These are phyloP conservation scores for Pyricularia grisea DNA, from an alignment of 2,329 filamentous ascomycete genomes.

Conservation along the genomic window DNA sequence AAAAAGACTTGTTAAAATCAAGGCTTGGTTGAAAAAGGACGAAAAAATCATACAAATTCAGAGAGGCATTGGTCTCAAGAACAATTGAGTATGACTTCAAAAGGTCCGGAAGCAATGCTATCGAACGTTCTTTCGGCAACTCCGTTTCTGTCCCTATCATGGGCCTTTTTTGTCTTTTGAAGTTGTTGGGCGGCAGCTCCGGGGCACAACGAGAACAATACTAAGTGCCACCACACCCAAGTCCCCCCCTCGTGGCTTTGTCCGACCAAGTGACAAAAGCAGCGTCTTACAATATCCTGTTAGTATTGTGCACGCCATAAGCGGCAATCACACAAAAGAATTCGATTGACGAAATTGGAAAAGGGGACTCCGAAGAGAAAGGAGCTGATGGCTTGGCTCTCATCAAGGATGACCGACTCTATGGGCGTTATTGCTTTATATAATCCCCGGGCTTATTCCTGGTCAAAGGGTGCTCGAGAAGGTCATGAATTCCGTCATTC, in stretches of 20 bases:
- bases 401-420: neutral
- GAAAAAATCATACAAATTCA: too few species aligned
- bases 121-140: neutral
- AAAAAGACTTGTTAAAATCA: too few species aligned
- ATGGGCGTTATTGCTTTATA: neutral
- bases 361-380: neutral
- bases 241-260: neutral
- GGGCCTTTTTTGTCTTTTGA: neutral
- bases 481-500: neutral
- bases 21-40: too few species aligned
- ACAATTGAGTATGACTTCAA: too few species aligned
- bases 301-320: neutral
- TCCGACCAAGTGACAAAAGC: neutral
- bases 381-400: neutral
- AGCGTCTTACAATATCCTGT: neutral
- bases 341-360: neutral
- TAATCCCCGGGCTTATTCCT: neutral
- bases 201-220: neutral
- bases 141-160: neutral
- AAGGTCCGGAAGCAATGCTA: too few species aligned
- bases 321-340: neutral
- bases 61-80: too few species aligned
- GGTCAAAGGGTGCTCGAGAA: neutral
- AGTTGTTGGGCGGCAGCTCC: neutral
- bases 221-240: neutral